Evolutionary conservation across 106 monocot species (phyloP), one percentile per base, ranked within the genome.

Genomic region (Dioscorea alata): DNA sequence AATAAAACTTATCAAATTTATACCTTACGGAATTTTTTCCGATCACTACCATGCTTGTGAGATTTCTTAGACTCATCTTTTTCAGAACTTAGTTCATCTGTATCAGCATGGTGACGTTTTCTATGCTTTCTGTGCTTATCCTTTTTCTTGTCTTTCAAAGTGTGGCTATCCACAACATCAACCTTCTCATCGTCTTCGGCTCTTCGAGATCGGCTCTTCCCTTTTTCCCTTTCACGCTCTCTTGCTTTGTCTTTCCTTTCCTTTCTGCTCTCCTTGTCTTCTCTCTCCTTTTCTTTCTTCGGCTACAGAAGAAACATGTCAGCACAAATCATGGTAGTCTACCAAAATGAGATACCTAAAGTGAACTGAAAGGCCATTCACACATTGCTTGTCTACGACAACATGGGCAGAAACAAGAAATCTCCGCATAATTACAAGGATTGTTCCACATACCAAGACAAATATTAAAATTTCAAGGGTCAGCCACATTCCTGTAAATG

Each of bases 41-140:
- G 9, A 19, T 54, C 54, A 2, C 7, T 54, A 14, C 54, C 13
- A 54, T 54, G 54, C 19, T 54, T 54, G 19, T 54, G 54, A 5
- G 54, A 54, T 19, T 54, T 54, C 54, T 19, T 54, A 18, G 3
- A 19, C 13, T 54, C 54, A 16, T 54, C 54, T 54, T 54, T 93
- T 8, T 93, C 99, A 59, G 99, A 93, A 74, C 79, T 82, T n/a
- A 59, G 69, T 75, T 93, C 93, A 69, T 93, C 93, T 14, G 69
- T 62, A 16, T 69, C 20, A 13, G 62, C 73, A 65, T 99, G 99
- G 70, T 93, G 90, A 20, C 81, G 86, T 58, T 88, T 99, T 61
- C 93, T 72, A 57, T 63, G 59, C 23, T 59, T 59, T 23, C 59
- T 59, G 12, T 59, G 20, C 23, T 23, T 59, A 12, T 23, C 59